phyloP scores from a whole-genome alignment of 148 eudicot species.

The Talinum fruticosum region DNA sequence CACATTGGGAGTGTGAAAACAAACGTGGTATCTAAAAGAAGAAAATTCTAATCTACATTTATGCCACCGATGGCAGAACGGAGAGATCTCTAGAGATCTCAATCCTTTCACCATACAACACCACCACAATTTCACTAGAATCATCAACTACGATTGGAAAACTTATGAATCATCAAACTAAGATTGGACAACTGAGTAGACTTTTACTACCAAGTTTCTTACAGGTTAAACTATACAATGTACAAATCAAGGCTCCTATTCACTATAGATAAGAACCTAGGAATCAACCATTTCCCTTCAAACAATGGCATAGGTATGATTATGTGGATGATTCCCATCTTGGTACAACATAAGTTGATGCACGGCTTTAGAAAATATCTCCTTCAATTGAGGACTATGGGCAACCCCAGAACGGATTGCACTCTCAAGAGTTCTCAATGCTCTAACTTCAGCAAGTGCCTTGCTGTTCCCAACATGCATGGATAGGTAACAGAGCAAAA shows the following conservation, averaged over 20 bases:
- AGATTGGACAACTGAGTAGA: not conserved
- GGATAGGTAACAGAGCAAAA: constrained; percentile 61
- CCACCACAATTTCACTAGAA: constrained; percentile 6
- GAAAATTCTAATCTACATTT: constrained; percentile 13
- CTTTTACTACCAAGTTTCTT: constrained; percentile 9
- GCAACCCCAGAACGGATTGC: constrained; percentile 46
- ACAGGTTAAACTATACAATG: constrained; percentile 22
- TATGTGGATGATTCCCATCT: constrained; percentile 47
- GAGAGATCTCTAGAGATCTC: constrained; percentile 1
- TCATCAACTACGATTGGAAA: constrained; percentile 1
- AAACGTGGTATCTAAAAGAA: constrained; percentile 8
- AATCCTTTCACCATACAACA: not conserved
- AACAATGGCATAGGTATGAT: constrained; percentile 35
- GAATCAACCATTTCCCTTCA: constrained; percentile 23
- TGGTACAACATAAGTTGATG: constrained; percentile 64
- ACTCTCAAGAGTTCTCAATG: constrained; percentile 52
- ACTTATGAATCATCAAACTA: not conserved
- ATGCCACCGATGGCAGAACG: not conserved
- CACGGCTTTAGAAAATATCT: constrained; percentile 48
- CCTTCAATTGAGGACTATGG: constrained; percentile 51
- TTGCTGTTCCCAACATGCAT: constrained; percentile 62
- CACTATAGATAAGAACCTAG: constrained; percentile 7
- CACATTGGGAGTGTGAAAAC: constrained; percentile 3
- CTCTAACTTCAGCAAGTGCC: constrained; percentile 62
- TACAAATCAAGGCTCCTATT: constrained; percentile 16